Evolutionary conservation across 345 rosid species (phyloP).

Genomic region (Syzygium grande): DNA sequence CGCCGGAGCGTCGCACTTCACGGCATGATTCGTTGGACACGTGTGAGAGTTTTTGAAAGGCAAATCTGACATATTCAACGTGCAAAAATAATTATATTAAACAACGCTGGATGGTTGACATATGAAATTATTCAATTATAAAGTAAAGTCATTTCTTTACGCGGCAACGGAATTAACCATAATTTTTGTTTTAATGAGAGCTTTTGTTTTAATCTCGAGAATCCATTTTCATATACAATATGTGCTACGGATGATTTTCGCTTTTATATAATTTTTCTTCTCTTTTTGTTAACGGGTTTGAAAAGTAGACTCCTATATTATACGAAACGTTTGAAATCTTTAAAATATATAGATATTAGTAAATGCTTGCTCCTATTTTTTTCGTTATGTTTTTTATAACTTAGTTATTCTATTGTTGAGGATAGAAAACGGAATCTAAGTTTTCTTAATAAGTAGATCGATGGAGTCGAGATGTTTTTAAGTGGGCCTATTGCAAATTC

Average conservation of each 20-base stretch:
- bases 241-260: too few relatives aligned
- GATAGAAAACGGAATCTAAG: neutral
- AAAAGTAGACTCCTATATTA: neutral
- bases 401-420: neutral
- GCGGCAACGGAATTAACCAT: neutral
- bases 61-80: neutral
- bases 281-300: neutral
- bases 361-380: neutral
- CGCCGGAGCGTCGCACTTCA: neutral
- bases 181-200: neutral
- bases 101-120: neutral
- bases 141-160: neutral
- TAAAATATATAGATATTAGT: neutral
- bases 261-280: too few relatives aligned
- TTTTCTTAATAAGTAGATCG: rapidly evolving
- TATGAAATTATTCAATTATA: neutral
- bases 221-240: too few relatives aligned
- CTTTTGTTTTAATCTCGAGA: too few relatives aligned
- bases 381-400: neutral
- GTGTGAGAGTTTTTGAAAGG: neutral
- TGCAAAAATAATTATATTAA: neutral
- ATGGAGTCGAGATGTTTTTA: neutral
- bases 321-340: neutral
- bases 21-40: neutral
- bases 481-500: neutral